phyloP scores from a whole-genome alignment of 2,329 filamentous ascomycete genomes.

The Beauveria brongniartii region DNA sequence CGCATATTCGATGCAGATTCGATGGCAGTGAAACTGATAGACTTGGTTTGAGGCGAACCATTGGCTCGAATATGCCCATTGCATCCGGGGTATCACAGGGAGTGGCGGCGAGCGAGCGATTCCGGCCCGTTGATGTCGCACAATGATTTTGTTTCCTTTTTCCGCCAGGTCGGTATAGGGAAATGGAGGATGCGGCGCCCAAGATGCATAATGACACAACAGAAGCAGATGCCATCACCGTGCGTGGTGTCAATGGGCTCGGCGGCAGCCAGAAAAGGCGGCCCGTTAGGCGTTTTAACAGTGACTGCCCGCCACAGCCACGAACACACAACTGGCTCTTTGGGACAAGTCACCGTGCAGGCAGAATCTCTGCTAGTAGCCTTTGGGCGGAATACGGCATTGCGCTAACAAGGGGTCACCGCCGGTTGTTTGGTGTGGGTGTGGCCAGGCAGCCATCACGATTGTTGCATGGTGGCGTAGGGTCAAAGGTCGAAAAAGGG shows the following conservation, averaged over 20 bases:
- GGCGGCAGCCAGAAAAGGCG: background rate
- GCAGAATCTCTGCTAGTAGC: background rate
- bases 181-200: background rate
- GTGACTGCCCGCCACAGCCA: background rate
- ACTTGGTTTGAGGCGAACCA: background rate
- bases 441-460: slow-evolving; percentile 3
- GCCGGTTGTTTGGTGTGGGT: background rate
- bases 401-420: background rate
- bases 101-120: background rate
- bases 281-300: slow-evolving; percentile 1
- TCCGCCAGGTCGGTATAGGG: background rate
- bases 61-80: background rate
- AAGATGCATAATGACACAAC: background rate
- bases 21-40: background rate
- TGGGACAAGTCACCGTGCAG: slow-evolving; percentile 7
- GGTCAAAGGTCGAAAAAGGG: too few relatives aligned
- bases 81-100: background rate
- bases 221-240: too few relatives aligned
- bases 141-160: too few relatives aligned
- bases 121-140: background rate
- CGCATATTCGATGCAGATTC: background rate
- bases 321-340: background rate
- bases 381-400: background rate
- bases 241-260: background rate
- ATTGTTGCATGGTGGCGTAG: background rate